Evolutionary conservation across 352 stramenopile species (phyloP).

Genomic region (Phytophthora boehmeriae): DNA sequence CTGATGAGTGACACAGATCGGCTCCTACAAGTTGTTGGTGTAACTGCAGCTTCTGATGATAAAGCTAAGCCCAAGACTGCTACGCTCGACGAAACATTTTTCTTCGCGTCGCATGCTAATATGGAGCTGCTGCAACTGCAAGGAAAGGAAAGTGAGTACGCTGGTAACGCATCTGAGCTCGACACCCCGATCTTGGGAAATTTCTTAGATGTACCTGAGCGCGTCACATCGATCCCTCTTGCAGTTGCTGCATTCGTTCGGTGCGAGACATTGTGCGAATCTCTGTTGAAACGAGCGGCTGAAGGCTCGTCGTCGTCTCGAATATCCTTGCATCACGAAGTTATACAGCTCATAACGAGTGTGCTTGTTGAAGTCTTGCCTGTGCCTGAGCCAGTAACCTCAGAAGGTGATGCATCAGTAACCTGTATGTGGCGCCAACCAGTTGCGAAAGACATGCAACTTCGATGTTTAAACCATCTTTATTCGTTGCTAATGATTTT

Average conservation of each 20-base stretch:
- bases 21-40: constrained; percentile 46
- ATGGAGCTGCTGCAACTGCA: constrained; percentile 59
- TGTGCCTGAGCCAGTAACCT: constrained; percentile 47
- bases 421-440: constrained; percentile 78
- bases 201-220: constrained; percentile 86
- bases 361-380: constrained; percentile 86
- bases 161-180: constrained; percentile 72
- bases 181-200: constrained; percentile 74
- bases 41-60: constrained; percentile 20
- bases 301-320: constrained; percentile 91
- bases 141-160: constrained; percentile 75
- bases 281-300: constrained; percentile 75
- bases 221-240: constrained; percentile 72
- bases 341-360: constrained; percentile 85
- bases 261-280: constrained; percentile 79
- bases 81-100: constrained; percentile 41
- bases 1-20: constrained; percentile 56
- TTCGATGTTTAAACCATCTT: constrained; percentile 80
- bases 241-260: constrained; percentile 83
- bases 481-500: constrained; percentile 82
- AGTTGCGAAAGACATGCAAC: constrained; percentile 78
- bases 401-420: constrained; percentile 19
- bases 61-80: constrained; percentile 23
- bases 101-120: constrained; percentile 65
- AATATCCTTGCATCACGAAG: constrained; percentile 89